A percentile compares a stretch with the other conserved stretches of the same genome.
Evolutionary conservation across 495 filamentous ascomycete species (phyloP).

Genomic region (Evansstolkia leycettana): DNA sequence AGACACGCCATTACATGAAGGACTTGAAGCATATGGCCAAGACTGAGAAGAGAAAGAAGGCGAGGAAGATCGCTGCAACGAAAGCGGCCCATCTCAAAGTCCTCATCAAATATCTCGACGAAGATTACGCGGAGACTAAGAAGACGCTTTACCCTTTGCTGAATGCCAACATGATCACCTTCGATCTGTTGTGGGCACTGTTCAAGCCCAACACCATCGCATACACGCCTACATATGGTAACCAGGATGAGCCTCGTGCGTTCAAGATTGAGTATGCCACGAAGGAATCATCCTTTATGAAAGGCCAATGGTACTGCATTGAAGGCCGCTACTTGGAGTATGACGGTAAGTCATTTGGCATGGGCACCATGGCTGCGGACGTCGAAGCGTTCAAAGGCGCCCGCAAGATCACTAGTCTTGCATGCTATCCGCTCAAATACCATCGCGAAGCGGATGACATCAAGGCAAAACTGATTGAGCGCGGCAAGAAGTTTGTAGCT

Average conservation of each 20-base stretch:
- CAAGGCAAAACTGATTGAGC: constrained; percentile 57
- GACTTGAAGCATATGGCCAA: constrained; percentile 48
- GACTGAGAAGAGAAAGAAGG: constrained; percentile 56
- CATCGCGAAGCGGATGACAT: constrained; percentile 63
- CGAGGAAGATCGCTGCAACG: constrained; percentile 39
- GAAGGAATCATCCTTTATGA: constrained; percentile 58
- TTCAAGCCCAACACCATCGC: constrained; percentile 85
- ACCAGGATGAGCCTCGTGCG: constrained; percentile 69
- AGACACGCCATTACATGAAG: constrained; percentile 54
- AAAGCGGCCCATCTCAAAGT: constrained; percentile 60
- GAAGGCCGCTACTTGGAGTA: constrained; percentile 80
- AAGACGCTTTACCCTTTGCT: constrained; percentile 76
- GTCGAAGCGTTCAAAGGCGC: constrained; percentile 73
- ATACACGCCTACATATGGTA: constrained; percentile 71
- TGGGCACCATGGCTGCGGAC: constrained; percentile 58
- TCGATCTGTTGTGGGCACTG: constrained; percentile 80
- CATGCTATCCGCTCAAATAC: constrained; percentile 71
- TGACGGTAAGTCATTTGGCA: constrained; percentile 64
- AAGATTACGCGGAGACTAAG: constrained; percentile 68
- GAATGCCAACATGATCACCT: constrained; percentile 77
- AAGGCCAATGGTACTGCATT: constrained; percentile 68
- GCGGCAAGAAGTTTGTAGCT: constrained; percentile 74
- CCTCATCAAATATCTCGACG: constrained; percentile 68
- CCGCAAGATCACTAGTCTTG: constrained; percentile 67
- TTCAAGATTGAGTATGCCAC: constrained; percentile 79